phyloP scores from a whole-genome alignment of 1,284 basidiomycete genomes.

The Amylostereum areolatum region DNA sequence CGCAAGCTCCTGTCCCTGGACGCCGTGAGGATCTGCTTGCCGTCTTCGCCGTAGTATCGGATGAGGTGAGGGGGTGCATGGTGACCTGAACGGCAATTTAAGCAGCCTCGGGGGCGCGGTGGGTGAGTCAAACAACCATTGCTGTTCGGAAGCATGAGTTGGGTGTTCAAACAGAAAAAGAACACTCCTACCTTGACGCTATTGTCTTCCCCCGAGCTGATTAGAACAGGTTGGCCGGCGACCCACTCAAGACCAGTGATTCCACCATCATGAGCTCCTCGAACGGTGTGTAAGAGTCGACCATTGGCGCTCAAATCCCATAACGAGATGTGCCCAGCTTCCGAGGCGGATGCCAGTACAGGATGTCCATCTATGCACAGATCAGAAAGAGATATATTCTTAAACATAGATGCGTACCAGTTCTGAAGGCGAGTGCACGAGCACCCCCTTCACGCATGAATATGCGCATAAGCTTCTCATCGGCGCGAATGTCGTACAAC shows the following conservation, averaged over 20 bases:
- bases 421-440: slow-evolving; percentile 79
- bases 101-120: slow-evolving; percentile 81
- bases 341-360: slow-evolving; percentile 80
- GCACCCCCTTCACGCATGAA: slow-evolving; percentile 83
- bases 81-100: slow-evolving; percentile 91
- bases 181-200: slow-evolving; percentile 71
- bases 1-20: slow-evolving; percentile 84
- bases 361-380: slow-evolving; percentile 68
- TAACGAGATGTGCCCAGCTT: slow-evolving; percentile 81
- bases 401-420: slow-evolving; percentile 45
- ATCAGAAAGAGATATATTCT: neutral
- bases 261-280: slow-evolving; percentile 82
- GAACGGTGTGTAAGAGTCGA: slow-evolving; percentile 74
- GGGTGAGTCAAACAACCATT: slow-evolving; percentile 97
- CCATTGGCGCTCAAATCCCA: slow-evolving; percentile 89
- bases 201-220: slow-evolving; percentile 89
- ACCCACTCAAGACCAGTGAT: slow-evolving; percentile 85
- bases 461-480: slow-evolving; percentile 84
- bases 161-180: neutral
- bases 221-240: slow-evolving; percentile 81
- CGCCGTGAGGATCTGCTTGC: slow-evolving; percentile 89
- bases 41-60: slow-evolving; percentile 93
- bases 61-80: slow-evolving; percentile 88
- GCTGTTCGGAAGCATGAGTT: slow-evolving; percentile 39
- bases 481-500: slow-evolving; percentile 85